These are phyloP conservation scores for Globisporangium splendens DNA, from an alignment of 352 stramenopile species.

Conservation along the genomic window DNA sequence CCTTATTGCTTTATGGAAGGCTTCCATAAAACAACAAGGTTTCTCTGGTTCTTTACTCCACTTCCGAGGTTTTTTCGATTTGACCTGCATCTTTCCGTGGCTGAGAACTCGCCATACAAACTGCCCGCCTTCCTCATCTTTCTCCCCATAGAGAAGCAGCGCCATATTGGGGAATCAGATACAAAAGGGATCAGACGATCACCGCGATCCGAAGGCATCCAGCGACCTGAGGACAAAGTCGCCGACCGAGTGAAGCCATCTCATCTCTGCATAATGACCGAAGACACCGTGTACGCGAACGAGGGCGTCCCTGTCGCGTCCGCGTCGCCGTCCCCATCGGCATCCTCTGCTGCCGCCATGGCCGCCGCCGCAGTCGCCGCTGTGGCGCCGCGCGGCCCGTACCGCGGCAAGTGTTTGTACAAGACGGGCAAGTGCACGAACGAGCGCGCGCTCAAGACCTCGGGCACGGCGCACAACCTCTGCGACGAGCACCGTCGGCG, in stretches of 20 bases:
- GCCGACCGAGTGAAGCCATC: background rate
- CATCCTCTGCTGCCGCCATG: conserved; percentile 26
- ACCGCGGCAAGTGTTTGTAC: conserved; percentile 80
- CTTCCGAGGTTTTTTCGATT: background rate
- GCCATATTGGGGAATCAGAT: background rate
- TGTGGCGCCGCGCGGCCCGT: conserved; percentile 13
- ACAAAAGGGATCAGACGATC: background rate
- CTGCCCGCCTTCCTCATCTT: background rate
- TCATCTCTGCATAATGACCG: conserved; percentile 3
- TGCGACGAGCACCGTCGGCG: conserved; percentile 79
- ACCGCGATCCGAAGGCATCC: background rate
- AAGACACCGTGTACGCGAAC: background rate
- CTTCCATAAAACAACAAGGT: background rate
- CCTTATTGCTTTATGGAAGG: background rate
- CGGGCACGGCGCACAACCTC: conserved; percentile 76
- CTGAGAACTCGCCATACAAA: background rate
- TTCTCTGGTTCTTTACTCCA: background rate
- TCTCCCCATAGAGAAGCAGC: background rate
- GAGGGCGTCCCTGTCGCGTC: too few relatives aligned
- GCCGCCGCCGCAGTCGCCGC: conserved; percentile 23
- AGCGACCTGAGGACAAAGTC: background rate
- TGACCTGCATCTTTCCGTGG: background rate
- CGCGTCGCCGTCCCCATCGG: background rate
- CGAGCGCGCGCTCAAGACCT: conserved; percentile 84
- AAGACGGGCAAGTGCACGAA: conserved; percentile 87